Conservation (phyloP, 2,329 filamentous ascomycete genomes). For the Ilyonectria robusta region DNA sequence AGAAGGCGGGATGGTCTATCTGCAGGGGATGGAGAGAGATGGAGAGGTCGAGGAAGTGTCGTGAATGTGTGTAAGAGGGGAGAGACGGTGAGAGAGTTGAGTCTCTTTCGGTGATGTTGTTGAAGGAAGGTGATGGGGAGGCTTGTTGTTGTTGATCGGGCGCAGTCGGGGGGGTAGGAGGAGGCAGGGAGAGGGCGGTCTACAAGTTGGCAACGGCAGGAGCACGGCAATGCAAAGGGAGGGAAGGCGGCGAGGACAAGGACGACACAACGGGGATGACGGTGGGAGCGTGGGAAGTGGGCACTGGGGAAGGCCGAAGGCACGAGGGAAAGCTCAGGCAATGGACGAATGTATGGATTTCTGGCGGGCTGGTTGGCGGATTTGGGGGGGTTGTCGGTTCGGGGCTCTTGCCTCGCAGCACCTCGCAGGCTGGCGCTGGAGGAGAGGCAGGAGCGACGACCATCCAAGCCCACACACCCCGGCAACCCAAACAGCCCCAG, state of each 20-base stretch:
- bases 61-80: conserved; percentile 27
- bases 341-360: conserved; percentile 41
- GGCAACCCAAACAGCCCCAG: conserved; percentile 33
- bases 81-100: conserved; percentile 31
- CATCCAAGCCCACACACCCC: conserved; percentile 7
- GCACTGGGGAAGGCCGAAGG: conserved; percentile 35
- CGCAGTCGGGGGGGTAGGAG: conserved; percentile 42
- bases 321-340: conserved; percentile 38
- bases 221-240: conserved; percentile 38
- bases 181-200: conserved; percentile 43
- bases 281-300: conserved; percentile 40
- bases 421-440: neutral
- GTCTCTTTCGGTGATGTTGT: conserved; percentile 24
- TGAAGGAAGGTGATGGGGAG: conserved; percentile 37
- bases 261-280: conserved; percentile 28
- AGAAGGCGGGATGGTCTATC: conserved; percentile 37
- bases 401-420: conserved; percentile 8
- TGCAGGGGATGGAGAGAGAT: conserved; percentile 28
- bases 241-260: conserved; percentile 31
- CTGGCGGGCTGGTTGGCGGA: conserved; percentile 21
- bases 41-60: conserved; percentile 27
- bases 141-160: conserved; percentile 44
- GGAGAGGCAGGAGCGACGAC: conserved; percentile 25
- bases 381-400: conserved; percentile 11
- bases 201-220: conserved; percentile 44